Percentiles rank a stretch among this genome's conserved stretches.
Conservation (phyloP, 768 basidiomycete genomes). For the Mycena haematopus region DNA sequence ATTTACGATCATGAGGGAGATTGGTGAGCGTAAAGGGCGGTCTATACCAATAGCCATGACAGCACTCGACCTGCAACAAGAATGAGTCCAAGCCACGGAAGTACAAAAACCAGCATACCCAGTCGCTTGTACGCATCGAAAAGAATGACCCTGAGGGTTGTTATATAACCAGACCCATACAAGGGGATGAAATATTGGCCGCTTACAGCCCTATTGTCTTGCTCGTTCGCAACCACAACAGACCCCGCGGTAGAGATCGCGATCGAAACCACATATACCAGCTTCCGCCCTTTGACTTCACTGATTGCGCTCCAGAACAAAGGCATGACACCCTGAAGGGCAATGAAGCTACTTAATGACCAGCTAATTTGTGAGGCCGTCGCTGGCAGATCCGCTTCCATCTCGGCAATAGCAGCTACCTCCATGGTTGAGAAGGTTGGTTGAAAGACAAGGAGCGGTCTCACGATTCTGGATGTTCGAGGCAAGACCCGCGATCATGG, state of each 20-base stretch:
- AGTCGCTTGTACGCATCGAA: constrained; percentile 71
- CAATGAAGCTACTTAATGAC: constrained; percentile 74
- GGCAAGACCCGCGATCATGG: constrained; percentile 64
- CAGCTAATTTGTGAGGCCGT: constrained; percentile 67
- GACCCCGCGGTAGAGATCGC: constrained; percentile 61
- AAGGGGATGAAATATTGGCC: background rate
- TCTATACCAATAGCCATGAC: constrained; percentile 62
- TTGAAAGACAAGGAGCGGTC: constrained; percentile 24
- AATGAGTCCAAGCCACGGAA: constrained; percentile 18
- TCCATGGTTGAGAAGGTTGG: background rate
- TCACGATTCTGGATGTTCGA: constrained; percentile 71
- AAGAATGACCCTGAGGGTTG: constrained; percentile 55
- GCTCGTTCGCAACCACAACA: constrained; percentile 61
- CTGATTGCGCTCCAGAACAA: constrained; percentile 72
- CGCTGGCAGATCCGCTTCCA: constrained; percentile 66
- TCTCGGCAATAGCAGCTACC: constrained; percentile 66
- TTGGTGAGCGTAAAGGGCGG: background rate
- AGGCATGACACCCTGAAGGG: constrained; percentile 72
- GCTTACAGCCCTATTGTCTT: constrained; percentile 56
- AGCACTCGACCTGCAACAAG: constrained; percentile 58
- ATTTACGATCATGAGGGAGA: background rate
- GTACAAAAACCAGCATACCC: constrained; percentile 48
- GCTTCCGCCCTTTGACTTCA: constrained; percentile 79
- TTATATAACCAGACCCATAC: background rate
- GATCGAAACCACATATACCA: constrained; percentile 61